Evolutionary conservation across 139 green algal genomes (phyloP).

Genomic region (Picochlorum sp.): DNA sequence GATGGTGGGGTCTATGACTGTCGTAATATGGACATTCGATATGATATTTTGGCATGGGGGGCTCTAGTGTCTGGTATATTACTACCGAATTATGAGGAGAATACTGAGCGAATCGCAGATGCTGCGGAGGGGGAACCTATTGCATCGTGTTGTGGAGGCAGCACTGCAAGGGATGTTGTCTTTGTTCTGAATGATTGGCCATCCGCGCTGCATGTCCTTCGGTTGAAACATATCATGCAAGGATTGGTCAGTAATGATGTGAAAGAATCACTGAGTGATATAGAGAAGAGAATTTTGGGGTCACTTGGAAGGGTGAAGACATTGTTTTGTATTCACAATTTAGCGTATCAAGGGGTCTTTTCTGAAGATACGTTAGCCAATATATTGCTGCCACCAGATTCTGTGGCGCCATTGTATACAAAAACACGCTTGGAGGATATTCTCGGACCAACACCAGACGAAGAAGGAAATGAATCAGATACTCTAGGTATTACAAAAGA

Average conservation of each 20-base stretch:
- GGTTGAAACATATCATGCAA: conserved; percentile 20
- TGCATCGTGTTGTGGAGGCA: neutral
- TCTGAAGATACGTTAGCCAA: conserved; percentile 1
- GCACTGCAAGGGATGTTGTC: conserved; percentile 8
- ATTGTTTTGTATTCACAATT: conserved; percentile 44
- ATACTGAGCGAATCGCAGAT: too few species aligned
- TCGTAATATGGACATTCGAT: conserved; percentile 47
- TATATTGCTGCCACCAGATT: conserved; percentile 24
- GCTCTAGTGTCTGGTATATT: conserved; percentile 67
- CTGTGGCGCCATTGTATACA: neutral
- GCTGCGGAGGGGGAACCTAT: too few species aligned
- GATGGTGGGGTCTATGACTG: conserved; percentile 2
- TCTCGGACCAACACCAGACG: neutral
- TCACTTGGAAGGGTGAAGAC: conserved; percentile 14
- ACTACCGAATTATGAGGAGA: conserved; percentile 14
- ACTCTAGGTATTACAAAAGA: neutral
- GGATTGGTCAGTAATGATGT: neutral
- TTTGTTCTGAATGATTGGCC: conserved; percentile 50
- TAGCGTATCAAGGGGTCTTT: conserved; percentile 33
- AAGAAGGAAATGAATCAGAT: neutral
- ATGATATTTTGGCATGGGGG: conserved; percentile 72
- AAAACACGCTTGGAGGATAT: neutral
- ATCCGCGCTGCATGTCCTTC: conserved; percentile 24
- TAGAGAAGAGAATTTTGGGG: conserved; percentile 2
- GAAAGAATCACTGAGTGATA: neutral